A percentile compares a stretch with the other conserved stretches of the same genome.
phyloP scores from a whole-genome alignment of 352 stramenopile species.

The Phytopythium litorale region DNA sequence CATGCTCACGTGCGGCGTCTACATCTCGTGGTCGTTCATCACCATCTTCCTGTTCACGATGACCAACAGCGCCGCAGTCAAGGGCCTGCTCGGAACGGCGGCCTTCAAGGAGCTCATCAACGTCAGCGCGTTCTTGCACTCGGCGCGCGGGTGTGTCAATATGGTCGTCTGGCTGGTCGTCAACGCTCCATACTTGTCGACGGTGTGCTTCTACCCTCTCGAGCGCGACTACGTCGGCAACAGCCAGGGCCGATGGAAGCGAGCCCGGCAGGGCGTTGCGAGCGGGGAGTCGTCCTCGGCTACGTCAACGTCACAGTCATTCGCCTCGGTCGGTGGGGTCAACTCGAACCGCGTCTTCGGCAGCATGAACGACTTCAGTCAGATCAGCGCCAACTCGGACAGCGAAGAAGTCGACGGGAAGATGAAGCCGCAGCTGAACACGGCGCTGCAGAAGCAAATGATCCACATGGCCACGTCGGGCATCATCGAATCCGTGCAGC shows the following conservation, averaged over 20 bases:
- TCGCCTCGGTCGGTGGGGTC: constrained; percentile 18
- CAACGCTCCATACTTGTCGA: constrained; percentile 56
- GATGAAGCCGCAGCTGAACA: constrained; percentile 85
- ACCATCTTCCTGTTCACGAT: constrained; percentile 68
- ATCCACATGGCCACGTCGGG: constrained; percentile 88
- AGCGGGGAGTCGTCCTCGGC: constrained; percentile 5
- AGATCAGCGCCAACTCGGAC: neutral
- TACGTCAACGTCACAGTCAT: constrained; percentile 13
- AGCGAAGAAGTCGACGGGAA: constrained; percentile 24
- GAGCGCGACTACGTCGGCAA: neutral
- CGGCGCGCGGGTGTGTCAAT: constrained; percentile 73
- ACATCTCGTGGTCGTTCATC: constrained; percentile 81
- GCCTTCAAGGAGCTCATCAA: constrained; percentile 64
- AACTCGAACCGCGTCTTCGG: constrained; percentile 1
- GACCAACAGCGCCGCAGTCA: constrained; percentile 42
- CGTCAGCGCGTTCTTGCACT: constrained; percentile 74
- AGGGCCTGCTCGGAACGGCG: constrained; percentile 25
- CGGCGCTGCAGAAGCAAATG: constrained; percentile 79
- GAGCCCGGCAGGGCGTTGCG: neutral
- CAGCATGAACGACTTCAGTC: neutral
- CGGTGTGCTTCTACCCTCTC: constrained; percentile 23
- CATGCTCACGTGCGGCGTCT: constrained; percentile 77
- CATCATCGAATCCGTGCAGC: constrained; percentile 84
- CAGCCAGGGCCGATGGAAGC: neutral
- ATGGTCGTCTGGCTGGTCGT: constrained; percentile 86